phyloP scores from a whole-genome alignment of 164 flowering plant species.

The Stephania japonica region DNA sequence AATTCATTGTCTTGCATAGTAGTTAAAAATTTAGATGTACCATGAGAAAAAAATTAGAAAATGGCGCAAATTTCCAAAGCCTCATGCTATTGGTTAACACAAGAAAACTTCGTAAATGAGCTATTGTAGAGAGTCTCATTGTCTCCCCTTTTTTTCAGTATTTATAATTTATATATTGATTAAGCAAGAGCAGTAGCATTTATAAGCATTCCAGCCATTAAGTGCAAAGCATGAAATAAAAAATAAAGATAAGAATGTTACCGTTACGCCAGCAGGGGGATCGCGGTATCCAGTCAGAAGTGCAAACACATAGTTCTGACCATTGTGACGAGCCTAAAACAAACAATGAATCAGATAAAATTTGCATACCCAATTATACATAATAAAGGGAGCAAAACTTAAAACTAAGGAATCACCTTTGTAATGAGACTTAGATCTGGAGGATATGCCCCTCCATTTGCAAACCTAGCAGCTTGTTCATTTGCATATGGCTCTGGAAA shows the following conservation, averaged over 20 bases:
- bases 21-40: no score
- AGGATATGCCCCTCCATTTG: conserved; percentile 92
- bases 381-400: background rate
- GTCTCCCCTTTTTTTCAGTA: background rate
- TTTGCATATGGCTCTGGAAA: conserved; percentile 78
- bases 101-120: background rate
- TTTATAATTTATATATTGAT: background rate
- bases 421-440: conserved; percentile 86
- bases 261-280: conserved; percentile 87
- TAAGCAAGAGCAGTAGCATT: background rate
- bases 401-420: conserved; percentile 37
- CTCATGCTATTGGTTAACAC: no score
- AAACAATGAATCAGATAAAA: background rate
- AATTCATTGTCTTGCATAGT: no score
- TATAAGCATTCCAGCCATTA: background rate
- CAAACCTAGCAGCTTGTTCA: conserved; percentile 83
- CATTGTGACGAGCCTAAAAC: conserved; percentile 88
- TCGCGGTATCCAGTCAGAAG: conserved; percentile 87
- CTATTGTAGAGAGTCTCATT: background rate
- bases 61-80: no score
- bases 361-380: background rate
- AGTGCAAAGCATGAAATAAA: background rate
- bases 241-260: conserved; percentile 25
- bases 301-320: conserved; percentile 84
- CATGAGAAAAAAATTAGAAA: no score